Conservation (phyloP, 192 early-diverging fungal genomes). For the Bifiguratus adelaidae region DNA sequence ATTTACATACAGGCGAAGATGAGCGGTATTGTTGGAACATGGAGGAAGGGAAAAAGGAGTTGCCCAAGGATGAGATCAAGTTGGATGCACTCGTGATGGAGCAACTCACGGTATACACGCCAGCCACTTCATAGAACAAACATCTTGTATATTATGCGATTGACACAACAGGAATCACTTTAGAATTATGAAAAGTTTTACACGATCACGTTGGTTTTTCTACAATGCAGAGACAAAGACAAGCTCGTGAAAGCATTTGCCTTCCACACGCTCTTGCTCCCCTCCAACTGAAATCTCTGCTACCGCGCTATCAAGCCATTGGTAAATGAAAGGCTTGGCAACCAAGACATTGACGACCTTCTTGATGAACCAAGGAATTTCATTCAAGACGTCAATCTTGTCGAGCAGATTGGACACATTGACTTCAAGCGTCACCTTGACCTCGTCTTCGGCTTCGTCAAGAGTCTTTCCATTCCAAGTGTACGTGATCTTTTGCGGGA, state of each 20-base stretch:
- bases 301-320: constrained; percentile 74
- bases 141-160: too few relatives aligned
- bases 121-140: too few relatives aligned
- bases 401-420: constrained; percentile 52
- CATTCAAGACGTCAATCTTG: constrained; percentile 84
- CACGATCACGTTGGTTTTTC: too few relatives aligned
- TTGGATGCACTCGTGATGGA: background rate
- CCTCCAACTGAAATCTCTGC: constrained; percentile 69
- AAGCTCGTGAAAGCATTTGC: constrained; percentile 74
- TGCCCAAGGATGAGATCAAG: constrained; percentile 5
- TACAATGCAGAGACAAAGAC: constrained; percentile 53
- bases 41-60: constrained; percentile 10
- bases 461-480: constrained; percentile 74
- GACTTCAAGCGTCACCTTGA: constrained; percentile 54
- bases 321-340: constrained; percentile 88
- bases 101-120: background rate
- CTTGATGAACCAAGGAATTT: constrained; percentile 84
- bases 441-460: constrained; percentile 52
- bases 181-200: too few relatives aligned
- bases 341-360: constrained; percentile 88
- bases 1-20: constrained; percentile 11
- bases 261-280: constrained; percentile 44
- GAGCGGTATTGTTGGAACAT: constrained; percentile 23
- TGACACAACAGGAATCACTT: too few relatives aligned
- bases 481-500: constrained; percentile 63